Conservation (phyloP, 1,139 yeast genomes). For the Nakaseomyces glabratus region DNA sequence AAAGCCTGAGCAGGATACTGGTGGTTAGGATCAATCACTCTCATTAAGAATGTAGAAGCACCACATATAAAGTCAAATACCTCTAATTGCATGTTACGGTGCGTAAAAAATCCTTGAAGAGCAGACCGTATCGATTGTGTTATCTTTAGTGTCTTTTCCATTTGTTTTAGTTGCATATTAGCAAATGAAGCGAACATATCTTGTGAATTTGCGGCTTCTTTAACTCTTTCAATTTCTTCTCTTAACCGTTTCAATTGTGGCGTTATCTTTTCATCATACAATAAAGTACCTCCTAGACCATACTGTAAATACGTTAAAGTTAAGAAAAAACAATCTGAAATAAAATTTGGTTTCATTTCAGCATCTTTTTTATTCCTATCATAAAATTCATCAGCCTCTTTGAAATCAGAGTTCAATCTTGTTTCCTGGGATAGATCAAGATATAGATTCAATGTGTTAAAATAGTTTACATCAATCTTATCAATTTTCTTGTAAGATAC, state of each 20-base stretch:
- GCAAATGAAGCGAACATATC: conserved; percentile 30
- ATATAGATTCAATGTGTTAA: conserved; percentile 38
- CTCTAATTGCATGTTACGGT: conserved; percentile 49
- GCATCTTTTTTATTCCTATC: conserved; percentile 31
- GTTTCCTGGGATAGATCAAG: conserved; percentile 74
- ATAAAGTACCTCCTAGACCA: conserved; percentile 74
- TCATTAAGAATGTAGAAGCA: conserved; percentile 58
- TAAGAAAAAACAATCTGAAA: conserved; percentile 78
- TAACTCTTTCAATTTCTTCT: conserved; percentile 43
- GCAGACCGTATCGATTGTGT: conserved; percentile 44
- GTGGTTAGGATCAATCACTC: conserved; percentile 65
- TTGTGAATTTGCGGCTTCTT: conserved; percentile 25
- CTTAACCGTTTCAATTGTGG: conserved; percentile 33
- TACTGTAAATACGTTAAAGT: conserved; percentile 75
- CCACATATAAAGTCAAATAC: conserved; percentile 73
- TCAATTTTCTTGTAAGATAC: conserved; percentile 56
- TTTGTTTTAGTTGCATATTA: conserved; percentile 38
- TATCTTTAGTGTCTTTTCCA: conserved; percentile 36
- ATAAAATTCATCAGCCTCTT: conserved; percentile 56
- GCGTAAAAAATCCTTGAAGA: conserved; percentile 50
- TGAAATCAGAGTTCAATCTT: conserved; percentile 64
- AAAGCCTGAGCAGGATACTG: conserved; percentile 48
- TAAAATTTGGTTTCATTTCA: conserved; percentile 50
- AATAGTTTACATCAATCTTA: conserved; percentile 65
- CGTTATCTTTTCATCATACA: conserved; percentile 48